These are phyloP conservation scores for Proliferodiscus dingleyae DNA, from an alignment of 2,329 filamentous ascomycete species.

Conservation along the genomic window DNA sequence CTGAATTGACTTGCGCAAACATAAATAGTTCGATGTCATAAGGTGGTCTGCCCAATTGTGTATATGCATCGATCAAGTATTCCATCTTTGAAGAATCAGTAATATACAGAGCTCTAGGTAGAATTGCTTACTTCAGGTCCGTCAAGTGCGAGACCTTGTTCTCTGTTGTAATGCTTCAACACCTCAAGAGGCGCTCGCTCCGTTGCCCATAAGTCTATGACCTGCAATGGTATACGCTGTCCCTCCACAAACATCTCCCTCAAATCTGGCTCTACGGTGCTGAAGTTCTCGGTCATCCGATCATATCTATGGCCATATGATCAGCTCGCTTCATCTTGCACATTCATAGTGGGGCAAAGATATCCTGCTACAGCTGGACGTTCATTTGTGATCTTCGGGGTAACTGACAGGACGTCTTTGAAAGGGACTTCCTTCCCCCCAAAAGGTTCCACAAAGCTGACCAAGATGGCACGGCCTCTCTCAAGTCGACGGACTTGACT, in stretches of 20 bases:
- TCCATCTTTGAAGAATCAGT: conserved; percentile 51
- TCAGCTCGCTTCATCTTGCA: background rate
- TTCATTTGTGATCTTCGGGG: background rate
- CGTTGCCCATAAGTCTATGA: conserved; percentile 68
- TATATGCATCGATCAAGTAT: conserved; percentile 84
- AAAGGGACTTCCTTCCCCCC: conserved; percentile 48
- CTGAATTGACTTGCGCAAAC: conserved; percentile 99
- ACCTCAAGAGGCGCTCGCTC: conserved; percentile 62
- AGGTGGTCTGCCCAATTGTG: conserved; percentile 56
- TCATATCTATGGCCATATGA: conserved; percentile 53
- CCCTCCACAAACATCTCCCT: conserved; percentile 73
- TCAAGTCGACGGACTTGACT: conserved; percentile 72
- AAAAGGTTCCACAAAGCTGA: conserved; percentile 52
- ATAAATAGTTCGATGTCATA: conserved; percentile 92
- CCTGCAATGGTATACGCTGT: conserved; percentile 57
- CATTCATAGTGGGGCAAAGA: background rate
- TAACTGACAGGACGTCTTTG: conserved; percentile 59
- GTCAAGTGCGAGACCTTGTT: conserved; percentile 81
- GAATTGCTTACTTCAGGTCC: conserved; percentile 55
- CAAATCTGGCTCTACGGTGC: conserved; percentile 61
- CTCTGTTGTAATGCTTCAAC: conserved; percentile 77
- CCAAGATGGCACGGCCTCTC: conserved; percentile 73
- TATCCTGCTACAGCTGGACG: too few species aligned
- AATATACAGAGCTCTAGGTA: background rate
- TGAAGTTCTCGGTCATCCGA: conserved; percentile 89